Evolutionary conservation across 164 flowering plant genomes (phyloP).

Genomic region (Aristolochia californica): DNA sequence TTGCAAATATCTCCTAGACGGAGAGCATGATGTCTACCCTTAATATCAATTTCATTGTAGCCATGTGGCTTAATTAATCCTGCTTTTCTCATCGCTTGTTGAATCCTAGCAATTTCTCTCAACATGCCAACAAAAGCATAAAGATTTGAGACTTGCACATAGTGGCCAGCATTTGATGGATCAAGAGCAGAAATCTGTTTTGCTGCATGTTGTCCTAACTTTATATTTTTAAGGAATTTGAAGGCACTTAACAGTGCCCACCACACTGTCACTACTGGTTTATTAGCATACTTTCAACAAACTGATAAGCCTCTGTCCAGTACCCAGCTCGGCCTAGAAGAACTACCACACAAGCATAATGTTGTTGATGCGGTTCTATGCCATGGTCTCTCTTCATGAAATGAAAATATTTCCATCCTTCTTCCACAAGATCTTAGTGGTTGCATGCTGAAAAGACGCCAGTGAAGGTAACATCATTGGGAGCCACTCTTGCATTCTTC

Average conservation of each 20-base stretch:
- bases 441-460: constrained; percentile 26
- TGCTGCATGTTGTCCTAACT: constrained; percentile 22
- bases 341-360: constrained; percentile 28
- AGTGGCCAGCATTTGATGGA: constrained; percentile 27
- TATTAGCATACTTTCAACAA: constrained; percentile 22
- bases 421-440: constrained; percentile 22
- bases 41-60: constrained; percentile 24
- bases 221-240: constrained; percentile 17
- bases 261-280: constrained; percentile 24
- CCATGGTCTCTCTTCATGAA: constrained; percentile 20
- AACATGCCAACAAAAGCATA: constrained; percentile 26
- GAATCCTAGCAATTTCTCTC: constrained; percentile 17
- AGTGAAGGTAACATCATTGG: constrained; percentile 27
- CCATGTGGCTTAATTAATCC: constrained; percentile 23
- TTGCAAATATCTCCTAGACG: constrained; percentile 21
- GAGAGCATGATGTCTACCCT: constrained; percentile 23
- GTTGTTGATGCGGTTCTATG: constrained; percentile 29
- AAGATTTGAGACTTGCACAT: constrained; percentile 29
- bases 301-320: constrained; percentile 21
- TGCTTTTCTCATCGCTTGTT: constrained; percentile 20
- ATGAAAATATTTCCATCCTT: constrained; percentile 25
- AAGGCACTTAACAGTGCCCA: constrained; percentile 24
- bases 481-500: constrained; percentile 17
- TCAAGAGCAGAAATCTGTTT: constrained; percentile 18
- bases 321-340: constrained; percentile 25